These are phyloP conservation scores for Daldinia eschscholtzii DNA, from an alignment of 2,329 filamentous ascomycete species.

Conservation along the genomic window DNA sequence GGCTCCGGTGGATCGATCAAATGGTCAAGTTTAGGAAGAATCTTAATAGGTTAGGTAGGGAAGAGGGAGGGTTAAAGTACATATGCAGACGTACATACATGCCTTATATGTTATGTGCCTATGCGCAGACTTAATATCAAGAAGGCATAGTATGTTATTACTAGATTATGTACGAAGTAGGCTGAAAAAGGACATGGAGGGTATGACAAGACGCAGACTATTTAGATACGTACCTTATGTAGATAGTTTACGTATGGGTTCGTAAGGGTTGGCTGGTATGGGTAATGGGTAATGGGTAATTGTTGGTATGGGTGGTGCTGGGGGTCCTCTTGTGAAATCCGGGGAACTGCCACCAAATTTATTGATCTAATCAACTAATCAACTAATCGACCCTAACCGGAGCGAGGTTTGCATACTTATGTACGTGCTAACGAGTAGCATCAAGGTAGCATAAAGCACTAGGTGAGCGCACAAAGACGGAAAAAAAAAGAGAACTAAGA, in stretches of 20 bases:
- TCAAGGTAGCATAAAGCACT: constrained; percentile 7
- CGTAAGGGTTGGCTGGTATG: not conserved
- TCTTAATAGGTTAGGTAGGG: constrained; percentile 18
- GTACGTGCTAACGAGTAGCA: constrained; percentile 30
- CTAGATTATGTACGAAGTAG: constrained; percentile 1
- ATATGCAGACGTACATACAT: constrained; percentile 21
- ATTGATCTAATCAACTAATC: constrained; percentile 10
- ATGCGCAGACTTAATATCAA: constrained; percentile 19
- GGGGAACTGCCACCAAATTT: constrained; percentile 40
- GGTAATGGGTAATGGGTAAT: not conserved
- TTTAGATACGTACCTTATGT: constrained; percentile 8
- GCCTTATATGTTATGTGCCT: constrained; percentile 1
- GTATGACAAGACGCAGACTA: constrained; percentile 41
- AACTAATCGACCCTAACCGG: constrained; percentile 30
- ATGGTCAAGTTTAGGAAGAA: constrained; percentile 14
- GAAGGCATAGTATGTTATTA: constrained; percentile 15
- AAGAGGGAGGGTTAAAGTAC: constrained; percentile 18
- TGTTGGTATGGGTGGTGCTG: not conserved
- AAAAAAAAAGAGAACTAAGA: constrained; percentile 11
- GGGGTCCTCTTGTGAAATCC: constrained; percentile 41
- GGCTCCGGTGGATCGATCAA: constrained; percentile 31
- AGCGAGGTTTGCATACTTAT: constrained; percentile 24
- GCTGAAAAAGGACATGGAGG: constrained; percentile 32
- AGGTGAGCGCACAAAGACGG: constrained; percentile 9
- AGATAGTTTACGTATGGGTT: not conserved